Evolutionary conservation across 1,139 yeast species (phyloP).

Genomic region (Kodamaea alishanica): DNA sequence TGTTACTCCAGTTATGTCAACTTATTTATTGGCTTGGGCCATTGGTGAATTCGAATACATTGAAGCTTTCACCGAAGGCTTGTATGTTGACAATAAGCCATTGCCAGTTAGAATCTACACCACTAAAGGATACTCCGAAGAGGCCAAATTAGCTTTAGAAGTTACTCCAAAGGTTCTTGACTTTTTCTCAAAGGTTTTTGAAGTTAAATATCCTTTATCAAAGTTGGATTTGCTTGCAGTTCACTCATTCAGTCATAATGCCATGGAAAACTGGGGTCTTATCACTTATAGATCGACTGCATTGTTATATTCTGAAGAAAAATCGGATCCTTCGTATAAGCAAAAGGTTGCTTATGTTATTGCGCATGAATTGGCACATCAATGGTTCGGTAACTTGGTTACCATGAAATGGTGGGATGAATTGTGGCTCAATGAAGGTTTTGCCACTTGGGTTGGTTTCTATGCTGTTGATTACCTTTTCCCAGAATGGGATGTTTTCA

Average conservation of each 20-base stretch:
- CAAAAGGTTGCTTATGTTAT: constrained; percentile 84
- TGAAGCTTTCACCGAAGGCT: constrained; percentile 41
- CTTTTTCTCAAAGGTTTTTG: constrained; percentile 62
- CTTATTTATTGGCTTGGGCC: constrained; percentile 75
- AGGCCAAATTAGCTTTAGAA: constrained; percentile 62
- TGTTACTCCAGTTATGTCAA: constrained; percentile 68
- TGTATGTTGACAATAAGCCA: constrained; percentile 41
- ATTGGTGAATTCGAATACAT: constrained; percentile 72
- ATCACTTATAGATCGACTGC: constrained; percentile 81
- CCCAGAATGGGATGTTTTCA: constrained; percentile 89
- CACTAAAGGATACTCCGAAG: constrained; percentile 61
- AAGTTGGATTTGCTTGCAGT: constrained; percentile 75
- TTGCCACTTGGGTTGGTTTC: constrained; percentile 87
- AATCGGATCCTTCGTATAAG: constrained; percentile 64
- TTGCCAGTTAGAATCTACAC: constrained; percentile 73
- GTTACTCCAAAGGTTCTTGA: constrained; percentile 65
- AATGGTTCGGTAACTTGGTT: constrained; percentile 90
- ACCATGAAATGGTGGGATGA: constrained; percentile 98
- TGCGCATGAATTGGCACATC: constrained; percentile 88
- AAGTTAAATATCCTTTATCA: constrained; percentile 66
- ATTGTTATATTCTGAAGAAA: constrained; percentile 60
- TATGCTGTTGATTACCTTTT: constrained; percentile 69
- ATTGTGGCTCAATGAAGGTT: constrained; percentile 87
- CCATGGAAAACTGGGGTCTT: constrained; percentile 91
- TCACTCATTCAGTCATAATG: constrained; percentile 73